Evolutionary conservation across 352 stramenopile species (phyloP).

Genomic region (Globisporangium solare): DNA sequence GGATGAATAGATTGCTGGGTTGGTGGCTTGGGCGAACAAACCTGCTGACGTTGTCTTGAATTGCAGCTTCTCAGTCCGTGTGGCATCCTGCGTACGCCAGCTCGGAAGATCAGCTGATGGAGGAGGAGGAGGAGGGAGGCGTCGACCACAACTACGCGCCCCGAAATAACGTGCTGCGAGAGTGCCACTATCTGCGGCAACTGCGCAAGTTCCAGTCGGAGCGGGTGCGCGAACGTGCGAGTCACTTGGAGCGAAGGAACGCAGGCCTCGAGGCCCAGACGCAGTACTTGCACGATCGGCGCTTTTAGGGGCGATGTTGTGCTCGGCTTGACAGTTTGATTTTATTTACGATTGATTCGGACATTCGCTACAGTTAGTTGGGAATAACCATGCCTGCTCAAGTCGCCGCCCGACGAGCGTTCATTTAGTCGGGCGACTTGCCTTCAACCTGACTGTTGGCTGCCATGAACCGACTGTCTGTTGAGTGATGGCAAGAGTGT

Average conservation of each 20-base stretch:
- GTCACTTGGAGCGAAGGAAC: conserved; percentile 34
- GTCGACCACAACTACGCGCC: conserved; percentile 32
- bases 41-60: background rate
- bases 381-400: background rate
- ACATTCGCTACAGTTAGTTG: background rate
- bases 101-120: conserved; percentile 8
- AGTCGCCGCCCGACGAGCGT: too few relatives aligned
- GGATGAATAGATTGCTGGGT: background rate
- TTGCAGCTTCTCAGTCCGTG: conserved; percentile 6
- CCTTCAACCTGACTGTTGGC: too few relatives aligned
- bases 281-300: conserved; percentile 22
- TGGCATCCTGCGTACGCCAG: conserved; percentile 1
- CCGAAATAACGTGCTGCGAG: conserved; percentile 57
- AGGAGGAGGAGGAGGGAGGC: conserved; percentile 16
- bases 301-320: conserved; percentile 4
- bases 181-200: conserved; percentile 76
- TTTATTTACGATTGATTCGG: conserved; percentile 6
- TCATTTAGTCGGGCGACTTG: too few relatives aligned
- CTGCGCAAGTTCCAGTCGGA: conserved; percentile 70
- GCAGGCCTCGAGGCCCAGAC: conserved; percentile 7
- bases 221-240: conserved; percentile 31
- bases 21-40: too few relatives aligned
- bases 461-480: too few relatives aligned
- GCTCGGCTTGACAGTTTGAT: background rate
- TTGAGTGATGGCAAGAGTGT: too few relatives aligned